Percentiles rank a stretch among this genome's conserved stretches.
Conservation (phyloP, 495 filamentous ascomycete species). For the Parathielavia appendiculata region DNA sequence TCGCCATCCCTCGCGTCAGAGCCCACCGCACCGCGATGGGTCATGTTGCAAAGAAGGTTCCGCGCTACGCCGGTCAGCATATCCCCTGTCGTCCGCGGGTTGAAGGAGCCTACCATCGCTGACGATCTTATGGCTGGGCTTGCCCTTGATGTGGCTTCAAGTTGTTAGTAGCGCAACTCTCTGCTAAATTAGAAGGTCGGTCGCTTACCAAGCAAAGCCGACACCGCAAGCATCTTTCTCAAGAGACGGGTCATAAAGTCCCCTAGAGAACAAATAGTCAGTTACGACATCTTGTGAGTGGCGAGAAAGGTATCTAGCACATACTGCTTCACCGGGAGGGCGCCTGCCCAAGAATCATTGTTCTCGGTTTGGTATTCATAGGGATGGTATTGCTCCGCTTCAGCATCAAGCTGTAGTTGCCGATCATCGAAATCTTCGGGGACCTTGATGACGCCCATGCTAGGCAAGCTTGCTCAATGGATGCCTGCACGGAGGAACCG, state of each 20-base stretch:
- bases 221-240: conserved; percentile 99
- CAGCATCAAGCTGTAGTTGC: conserved; percentile 48
- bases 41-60: conserved; percentile 98
- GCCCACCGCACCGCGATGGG: conserved; percentile 95
- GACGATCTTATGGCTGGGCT: conserved; percentile 95
- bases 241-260: conserved; percentile 90
- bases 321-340: conserved; percentile 88
- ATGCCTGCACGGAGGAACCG: conserved; percentile 7
- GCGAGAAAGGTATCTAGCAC: conserved; percentile 17
- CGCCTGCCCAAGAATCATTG: conserved; percentile 90
- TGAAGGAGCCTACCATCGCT: conserved; percentile 77
- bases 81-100: neutral
- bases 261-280: conserved; percentile 38
- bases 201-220: conserved; percentile 89
- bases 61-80: conserved; percentile 53
- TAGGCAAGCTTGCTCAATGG: conserved; percentile 42
- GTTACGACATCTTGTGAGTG: neutral
- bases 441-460: conserved; percentile 47
- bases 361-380: conserved; percentile 86
- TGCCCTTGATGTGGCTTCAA: conserved; percentile 90
- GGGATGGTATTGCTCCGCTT: conserved; percentile 48
- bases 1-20: conserved; percentile 97
- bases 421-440: conserved; percentile 54
- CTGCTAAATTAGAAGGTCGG: conserved; percentile 13
- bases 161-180: conserved; percentile 7